phyloP scores from a whole-genome alignment of 345 rosid species.

The Gossypium anomalum region DNA sequence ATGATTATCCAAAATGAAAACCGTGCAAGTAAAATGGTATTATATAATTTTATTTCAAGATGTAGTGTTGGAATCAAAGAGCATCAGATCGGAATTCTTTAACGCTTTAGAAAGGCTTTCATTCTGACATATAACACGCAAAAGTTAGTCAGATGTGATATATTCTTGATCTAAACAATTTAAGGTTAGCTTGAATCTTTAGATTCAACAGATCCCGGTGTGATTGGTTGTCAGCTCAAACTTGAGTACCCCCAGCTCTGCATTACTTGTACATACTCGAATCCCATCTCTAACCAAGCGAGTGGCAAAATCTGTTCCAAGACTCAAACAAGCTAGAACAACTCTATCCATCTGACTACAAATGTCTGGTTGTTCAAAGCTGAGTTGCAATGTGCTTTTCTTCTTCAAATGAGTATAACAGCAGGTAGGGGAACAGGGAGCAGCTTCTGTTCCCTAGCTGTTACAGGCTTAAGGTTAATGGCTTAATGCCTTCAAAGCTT shows the following conservation, averaged over 20 bases:
- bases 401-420: not conserved
- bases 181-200: not conserved
- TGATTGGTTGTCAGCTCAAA: not conserved
- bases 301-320: not conserved
- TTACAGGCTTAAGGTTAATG: not conserved
- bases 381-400: not conserved
- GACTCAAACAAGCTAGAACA: not conserved
- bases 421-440: constrained; percentile 17
- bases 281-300: not conserved
- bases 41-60: too few species aligned
- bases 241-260: not conserved
- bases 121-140: not conserved
- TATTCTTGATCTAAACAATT: too few species aligned
- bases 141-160: not conserved
- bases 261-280: not conserved
- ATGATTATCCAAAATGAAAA: not conserved
- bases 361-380: not conserved
- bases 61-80: not conserved
- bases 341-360: not conserved
- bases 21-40: not conserved
- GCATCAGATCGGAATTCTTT: not conserved
- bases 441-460: not conserved
- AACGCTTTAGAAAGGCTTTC: not conserved
- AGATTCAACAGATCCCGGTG: not conserved
- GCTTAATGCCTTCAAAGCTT: not conserved